These are phyloP conservation scores for Metschnikowia borealis DNA, from an alignment of 805 yeast species.

Conservation along the genomic window DNA sequence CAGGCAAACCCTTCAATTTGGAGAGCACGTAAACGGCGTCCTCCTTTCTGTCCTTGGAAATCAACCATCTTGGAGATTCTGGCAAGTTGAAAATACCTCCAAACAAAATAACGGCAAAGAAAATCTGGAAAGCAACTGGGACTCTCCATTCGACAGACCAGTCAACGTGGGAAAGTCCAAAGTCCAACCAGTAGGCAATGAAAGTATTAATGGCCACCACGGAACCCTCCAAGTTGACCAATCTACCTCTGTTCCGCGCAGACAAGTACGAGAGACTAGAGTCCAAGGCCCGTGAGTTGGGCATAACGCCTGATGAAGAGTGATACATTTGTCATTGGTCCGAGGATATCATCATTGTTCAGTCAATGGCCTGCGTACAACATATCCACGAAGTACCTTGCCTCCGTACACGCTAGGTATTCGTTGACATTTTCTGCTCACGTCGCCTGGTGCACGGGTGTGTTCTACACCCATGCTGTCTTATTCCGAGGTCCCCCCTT, in stretches of 20 bases:
- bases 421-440: no score
- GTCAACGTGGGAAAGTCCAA: constrained; percentile 62
- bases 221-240: constrained; percentile 68
- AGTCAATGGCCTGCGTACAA: no score
- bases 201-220: constrained; percentile 61
- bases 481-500: no score
- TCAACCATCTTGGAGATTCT: constrained; percentile 73
- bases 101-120: constrained; percentile 52
- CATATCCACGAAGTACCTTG: no score
- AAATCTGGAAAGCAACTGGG: constrained; percentile 67
- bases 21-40: constrained; percentile 50
- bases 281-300: constrained; percentile 63
- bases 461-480: no score
- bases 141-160: constrained; percentile 67
- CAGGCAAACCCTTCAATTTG: constrained; percentile 34
- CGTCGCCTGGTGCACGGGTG: no score
- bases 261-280: constrained; percentile 74
- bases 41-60: constrained; percentile 46
- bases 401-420: no score
- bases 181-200: constrained; percentile 65
- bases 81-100: constrained; percentile 42
- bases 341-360: no score
- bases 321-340: neutral
- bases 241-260: constrained; percentile 55
- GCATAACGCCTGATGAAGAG: constrained; percentile 45